These are phyloP conservation scores for Penicillium capsulatum DNA, from an alignment of 2,329 filamentous ascomycete genomes.

Conservation along the genomic window DNA sequence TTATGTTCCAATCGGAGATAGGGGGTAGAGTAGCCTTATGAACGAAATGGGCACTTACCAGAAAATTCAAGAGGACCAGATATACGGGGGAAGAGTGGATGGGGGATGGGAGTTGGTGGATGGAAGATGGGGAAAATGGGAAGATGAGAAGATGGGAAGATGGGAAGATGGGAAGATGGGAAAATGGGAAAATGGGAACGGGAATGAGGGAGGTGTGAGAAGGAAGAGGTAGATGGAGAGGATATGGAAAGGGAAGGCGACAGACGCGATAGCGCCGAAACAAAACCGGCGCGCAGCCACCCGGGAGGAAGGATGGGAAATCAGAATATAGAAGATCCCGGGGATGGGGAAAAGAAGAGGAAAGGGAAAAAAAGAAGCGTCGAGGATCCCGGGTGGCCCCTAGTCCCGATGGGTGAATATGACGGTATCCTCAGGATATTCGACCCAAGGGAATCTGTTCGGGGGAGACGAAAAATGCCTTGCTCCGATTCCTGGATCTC, in stretches of 20 bases:
- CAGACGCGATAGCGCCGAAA: constrained; percentile 11
- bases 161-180: constrained; percentile 11
- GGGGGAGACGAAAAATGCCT: constrained; percentile 7
- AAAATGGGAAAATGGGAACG: constrained; percentile 17
- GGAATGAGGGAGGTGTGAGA: constrained; percentile 12
- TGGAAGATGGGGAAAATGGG: constrained; percentile 5
- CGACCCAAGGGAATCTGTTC: constrained; percentile 24
- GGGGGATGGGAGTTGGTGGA: constrained; percentile 3
- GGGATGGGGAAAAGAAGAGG: constrained; percentile 19
- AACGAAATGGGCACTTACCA: not conserved
- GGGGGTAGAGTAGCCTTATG: not conserved
- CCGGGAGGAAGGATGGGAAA: constrained; percentile 9
- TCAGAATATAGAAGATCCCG: constrained; percentile 19
- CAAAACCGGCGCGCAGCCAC: constrained; percentile 33
- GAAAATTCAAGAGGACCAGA: not conserved
- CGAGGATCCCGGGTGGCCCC: constrained; percentile 37
- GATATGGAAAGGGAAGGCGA: not conserved
- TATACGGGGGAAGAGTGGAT: constrained; percentile 4
- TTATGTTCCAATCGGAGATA: constrained; percentile 5
- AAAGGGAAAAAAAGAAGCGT: constrained; percentile 22
- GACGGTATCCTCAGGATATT: constrained; percentile 35
- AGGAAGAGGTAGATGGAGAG: constrained; percentile 9
- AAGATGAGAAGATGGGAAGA: constrained; percentile 5
- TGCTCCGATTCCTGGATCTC: constrained; percentile 11
- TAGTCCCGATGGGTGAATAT: constrained; percentile 43